phyloP scores from a whole-genome alignment of 441 rosid genomes.

The Erodium trifolium region DNA sequence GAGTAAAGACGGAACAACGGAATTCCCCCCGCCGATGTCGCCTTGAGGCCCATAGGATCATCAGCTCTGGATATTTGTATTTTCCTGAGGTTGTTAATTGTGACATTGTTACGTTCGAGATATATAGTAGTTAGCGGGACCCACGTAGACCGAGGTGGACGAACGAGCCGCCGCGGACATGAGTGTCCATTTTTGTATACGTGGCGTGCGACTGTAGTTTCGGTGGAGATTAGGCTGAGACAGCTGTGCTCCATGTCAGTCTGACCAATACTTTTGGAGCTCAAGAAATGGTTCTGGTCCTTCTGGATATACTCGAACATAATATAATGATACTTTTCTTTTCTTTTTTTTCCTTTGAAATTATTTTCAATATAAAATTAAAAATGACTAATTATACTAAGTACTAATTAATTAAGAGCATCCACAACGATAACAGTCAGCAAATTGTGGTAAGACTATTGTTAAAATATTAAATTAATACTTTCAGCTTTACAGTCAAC shows the following conservation, averaged over 20 bases:
- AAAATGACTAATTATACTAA: too few species aligned
- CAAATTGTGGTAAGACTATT: too few species aligned
- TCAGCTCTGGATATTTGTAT: neutral
- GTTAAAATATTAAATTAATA: too few species aligned
- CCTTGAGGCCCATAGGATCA: conserved; percentile 5
- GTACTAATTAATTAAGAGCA: too few species aligned
- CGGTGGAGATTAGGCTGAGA: conserved; percentile 14
- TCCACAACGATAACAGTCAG: too few species aligned
- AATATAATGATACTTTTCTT: too few species aligned
- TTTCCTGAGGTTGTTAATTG: too few species aligned
- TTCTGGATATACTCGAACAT: conserved; percentile 23
- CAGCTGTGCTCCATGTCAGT: conserved; percentile 41
- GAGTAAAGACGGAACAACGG: conserved; percentile 28
- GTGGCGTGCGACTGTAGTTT: conserved; percentile 25
- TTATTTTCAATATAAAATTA: too few species aligned
- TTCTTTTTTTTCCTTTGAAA: too few species aligned
- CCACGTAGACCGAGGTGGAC: conserved; percentile 34
- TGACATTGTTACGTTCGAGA: neutral
- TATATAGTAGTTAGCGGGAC: conserved; percentile 32
- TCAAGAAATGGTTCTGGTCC: conserved; percentile 22
- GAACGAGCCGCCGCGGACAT: conserved; percentile 54
- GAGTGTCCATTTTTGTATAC: conserved; percentile 12
- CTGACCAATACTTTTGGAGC: conserved; percentile 21
- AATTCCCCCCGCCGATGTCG: conserved; percentile 11
- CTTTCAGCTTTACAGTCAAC: too few species aligned